phyloP scores from a whole-genome alignment of 1,139 yeast species.

The Hemisphaericaspora xylofermentans region DNA sequence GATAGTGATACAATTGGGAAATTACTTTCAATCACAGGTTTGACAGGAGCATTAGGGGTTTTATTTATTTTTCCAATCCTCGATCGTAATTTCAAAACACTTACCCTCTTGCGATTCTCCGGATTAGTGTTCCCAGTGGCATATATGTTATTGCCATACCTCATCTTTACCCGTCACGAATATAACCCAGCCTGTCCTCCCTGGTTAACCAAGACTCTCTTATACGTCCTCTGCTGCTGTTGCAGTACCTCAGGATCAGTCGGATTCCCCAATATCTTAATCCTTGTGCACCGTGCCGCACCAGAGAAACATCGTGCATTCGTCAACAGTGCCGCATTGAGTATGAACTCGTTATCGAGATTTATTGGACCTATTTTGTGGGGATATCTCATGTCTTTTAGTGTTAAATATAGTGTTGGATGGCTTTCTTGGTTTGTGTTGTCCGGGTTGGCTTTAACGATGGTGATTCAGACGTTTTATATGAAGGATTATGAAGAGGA shows the following conservation, averaged over 20 bases:
- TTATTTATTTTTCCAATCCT: conserved; percentile 53
- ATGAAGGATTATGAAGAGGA: conserved; percentile 34
- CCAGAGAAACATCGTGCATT: conserved; percentile 50
- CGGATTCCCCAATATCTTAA: conserved; percentile 41
- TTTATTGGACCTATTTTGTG: conserved; percentile 58
- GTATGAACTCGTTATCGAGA: conserved; percentile 54
- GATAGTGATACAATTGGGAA: conserved; percentile 51
- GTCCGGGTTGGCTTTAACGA: conserved; percentile 35
- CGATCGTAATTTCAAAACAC: conserved; percentile 49
- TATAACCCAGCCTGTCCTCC: conserved; percentile 26
- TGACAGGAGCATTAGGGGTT: conserved; percentile 53
- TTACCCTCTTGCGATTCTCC: conserved; percentile 43
- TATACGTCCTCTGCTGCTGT: conserved; percentile 29
- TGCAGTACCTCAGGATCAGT: conserved; percentile 32
- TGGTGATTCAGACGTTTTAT: conserved; percentile 29
- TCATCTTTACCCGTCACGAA: conserved; percentile 41
- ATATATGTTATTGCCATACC: conserved; percentile 50
- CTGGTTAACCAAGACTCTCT: conserved; percentile 22
- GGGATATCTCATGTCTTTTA: conserved; percentile 56
- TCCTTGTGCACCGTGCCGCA: conserved; percentile 50
- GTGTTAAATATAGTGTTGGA: conserved; percentile 41
- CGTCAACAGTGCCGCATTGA: conserved; percentile 49
- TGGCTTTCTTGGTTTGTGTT: conserved; percentile 54
- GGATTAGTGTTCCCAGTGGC: conserved; percentile 45
- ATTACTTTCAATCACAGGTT: conserved; percentile 55